These are phyloP conservation scores for Quercus cerris DNA, from an alignment of 306 rosid species.

Conservation along the genomic window DNA sequence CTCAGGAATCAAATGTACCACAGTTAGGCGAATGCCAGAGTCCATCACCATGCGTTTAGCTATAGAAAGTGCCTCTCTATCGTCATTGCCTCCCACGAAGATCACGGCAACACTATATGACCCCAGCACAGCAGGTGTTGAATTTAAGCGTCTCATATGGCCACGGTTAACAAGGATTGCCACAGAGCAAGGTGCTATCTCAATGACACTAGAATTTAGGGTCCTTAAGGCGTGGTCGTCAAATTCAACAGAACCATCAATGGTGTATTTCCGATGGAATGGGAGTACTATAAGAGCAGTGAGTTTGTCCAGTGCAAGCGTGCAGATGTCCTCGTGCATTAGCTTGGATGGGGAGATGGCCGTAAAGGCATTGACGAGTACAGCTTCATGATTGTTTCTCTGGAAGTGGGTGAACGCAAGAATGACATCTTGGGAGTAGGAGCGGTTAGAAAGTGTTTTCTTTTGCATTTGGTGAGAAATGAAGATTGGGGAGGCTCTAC, in stretches of 20 bases:
- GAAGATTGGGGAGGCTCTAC: conserved; percentile 60
- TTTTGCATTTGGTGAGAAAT: conserved; percentile 49
- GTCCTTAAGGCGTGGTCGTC: conserved; percentile 43
- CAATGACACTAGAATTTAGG: conserved; percentile 42
- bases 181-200: conserved; percentile 68
- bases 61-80: conserved; percentile 52
- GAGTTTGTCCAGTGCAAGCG: conserved; percentile 52
- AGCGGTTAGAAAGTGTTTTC: neutral
- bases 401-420: conserved; percentile 40
- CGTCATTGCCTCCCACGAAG: conserved; percentile 71
- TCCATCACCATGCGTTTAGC: conserved; percentile 46
- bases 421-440: conserved; percentile 30
- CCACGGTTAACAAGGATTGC: conserved; percentile 49
- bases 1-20: conserved; percentile 23
- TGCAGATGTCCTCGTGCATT: conserved; percentile 74
- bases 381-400: conserved; percentile 19
- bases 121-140: conserved; percentile 1
- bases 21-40: conserved; percentile 25
- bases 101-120: conserved; percentile 40
- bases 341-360: conserved; percentile 53
- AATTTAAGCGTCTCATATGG: conserved; percentile 18
- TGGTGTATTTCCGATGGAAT: conserved; percentile 53
- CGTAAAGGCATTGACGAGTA: conserved; percentile 38
- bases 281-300: conserved; percentile 59
- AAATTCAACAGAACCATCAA: conserved; percentile 40